phyloP scores from a whole-genome alignment of 2,329 filamentous ascomycete species.

The Penicillium aurantiogriseum region DNA sequence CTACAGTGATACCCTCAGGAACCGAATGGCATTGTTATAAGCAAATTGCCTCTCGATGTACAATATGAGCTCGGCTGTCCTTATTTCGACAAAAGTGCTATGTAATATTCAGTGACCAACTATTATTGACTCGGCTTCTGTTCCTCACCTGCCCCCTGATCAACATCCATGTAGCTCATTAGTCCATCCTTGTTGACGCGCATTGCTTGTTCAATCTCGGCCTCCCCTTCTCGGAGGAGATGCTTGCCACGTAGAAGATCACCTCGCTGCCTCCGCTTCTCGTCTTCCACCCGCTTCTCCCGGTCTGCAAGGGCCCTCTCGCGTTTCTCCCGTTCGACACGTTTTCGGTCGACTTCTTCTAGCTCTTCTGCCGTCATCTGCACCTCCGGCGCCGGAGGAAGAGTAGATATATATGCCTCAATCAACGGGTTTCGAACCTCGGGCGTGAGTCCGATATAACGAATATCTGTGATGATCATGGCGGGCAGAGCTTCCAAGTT shows the following conservation, averaged over 20 bases:
- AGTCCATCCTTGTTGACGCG: constrained; percentile 43
- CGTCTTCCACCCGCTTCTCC: constrained; percentile 44
- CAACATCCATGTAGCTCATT: constrained; percentile 40
- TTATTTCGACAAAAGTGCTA: constrained; percentile 6
- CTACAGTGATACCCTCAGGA: constrained; percentile 38
- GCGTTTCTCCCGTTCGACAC: constrained; percentile 43
- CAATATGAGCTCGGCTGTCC: constrained; percentile 3
- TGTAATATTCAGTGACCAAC: constrained; percentile 5
- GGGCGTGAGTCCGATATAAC: constrained; percentile 43
- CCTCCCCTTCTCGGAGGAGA: constrained; percentile 45
- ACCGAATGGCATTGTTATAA: constrained; percentile 23
- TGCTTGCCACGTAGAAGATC: constrained; percentile 43
- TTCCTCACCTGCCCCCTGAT: constrained; percentile 13
- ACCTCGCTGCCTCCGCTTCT: constrained; percentile 42
- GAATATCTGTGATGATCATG: constrained; percentile 44
- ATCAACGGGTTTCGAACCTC: constrained; percentile 43
- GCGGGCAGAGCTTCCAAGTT: constrained; percentile 41
- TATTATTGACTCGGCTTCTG: constrained; percentile 13
- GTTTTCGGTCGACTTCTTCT: constrained; percentile 38
- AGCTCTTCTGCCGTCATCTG: constrained; percentile 40
- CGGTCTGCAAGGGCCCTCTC: constrained; percentile 46
- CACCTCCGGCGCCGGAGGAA: constrained; percentile 40
- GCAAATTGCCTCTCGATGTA: constrained; percentile 15
- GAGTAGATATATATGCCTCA: constrained; percentile 45
- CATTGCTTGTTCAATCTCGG: constrained; percentile 47